Evolutionary conservation across 2,329 filamentous ascomycete genomes (phyloP), one percentile per base, ranked within the genome.

Genomic region (Fusarium sulawesiense): DNA sequence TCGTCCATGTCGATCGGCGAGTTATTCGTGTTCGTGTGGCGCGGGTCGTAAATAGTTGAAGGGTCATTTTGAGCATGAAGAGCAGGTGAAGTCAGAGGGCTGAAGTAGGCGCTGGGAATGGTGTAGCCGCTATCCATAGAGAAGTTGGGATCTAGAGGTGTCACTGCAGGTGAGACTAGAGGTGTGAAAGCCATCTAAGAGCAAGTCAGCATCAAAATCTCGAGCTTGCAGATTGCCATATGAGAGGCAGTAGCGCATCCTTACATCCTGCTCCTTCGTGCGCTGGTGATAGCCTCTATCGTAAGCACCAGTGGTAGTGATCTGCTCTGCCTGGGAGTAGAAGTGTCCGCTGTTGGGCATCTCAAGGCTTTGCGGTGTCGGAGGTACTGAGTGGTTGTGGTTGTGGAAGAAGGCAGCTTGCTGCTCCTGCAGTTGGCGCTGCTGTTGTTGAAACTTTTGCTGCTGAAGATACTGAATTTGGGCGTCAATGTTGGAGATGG

Each of bases 111-210:
- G 37, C 87, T 88, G 0, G 91, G 89, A 6, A 92, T 85, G 8
- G 87, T 86, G 73, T 89, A 93, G 49, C 83, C 82, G 32, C 80
- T 80, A 25, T 89, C 87, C 64, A 88, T 82, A 47, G 86, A 84
- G 76, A 93, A 93, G 69, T 91, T 89, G 44, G 88, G 84, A 75
- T 94, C 93, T 53, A 94, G 84, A 23, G 93, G 92, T 3, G 92
- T 94, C 45, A 95, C 92, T 7, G 92, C 93, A n/a, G 93, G 93
- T 20, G 93, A 94, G 13, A 93, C 92, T 30, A 95, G 85, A 1
- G 93, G 93, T 4, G 92, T 95, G 76, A 94, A 94, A 12, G 89
- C 85, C 87, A 93, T 89, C 88, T 91, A 75, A 29, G 71, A 66
- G 70, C 32, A 49, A 29, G 53, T 55, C 49, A 76, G 73, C 48